Base-by-base conservation (phyloP, 148 eudicot genomes). In the Hydrangea macrophylla region DNA sequence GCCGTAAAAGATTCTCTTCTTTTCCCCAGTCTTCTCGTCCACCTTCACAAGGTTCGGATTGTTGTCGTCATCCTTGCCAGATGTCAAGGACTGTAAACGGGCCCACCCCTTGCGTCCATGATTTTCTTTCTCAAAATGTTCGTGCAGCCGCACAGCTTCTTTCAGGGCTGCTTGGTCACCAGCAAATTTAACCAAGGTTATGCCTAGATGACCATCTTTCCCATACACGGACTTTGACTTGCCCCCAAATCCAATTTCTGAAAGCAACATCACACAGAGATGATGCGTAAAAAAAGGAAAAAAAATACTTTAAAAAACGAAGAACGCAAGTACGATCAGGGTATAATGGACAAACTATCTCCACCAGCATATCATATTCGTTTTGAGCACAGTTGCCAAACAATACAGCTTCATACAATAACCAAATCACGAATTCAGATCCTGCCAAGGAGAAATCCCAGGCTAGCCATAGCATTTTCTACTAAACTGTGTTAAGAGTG, bases 181-280 rank as follows among this genome's bases (percentile, higher is more conserved):
- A 8, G 85, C 42, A 82, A 88, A 94, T 80, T 85, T 91, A 40
- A 94, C 78, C 67, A 83, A 68, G 37, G 83, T 83, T 60, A 87
- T 66, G 60, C 97, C 97, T 45, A 77, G 69, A 84, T 90, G 98
- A 32, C 98, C 98, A 2, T 88, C 96, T 79, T 80, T 86, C 50
- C 81, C 72, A 68, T 82, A 94, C 72, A 94, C 62, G 42, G 96
- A 69, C 85, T 83, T 91, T 10, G 97, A 75, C 80, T 94, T 94
- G 75, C 92, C 97, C 74, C 73, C 51, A 55, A 88, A 85, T 60
- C 98, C 98, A 51, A 94, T 77, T 76, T 81, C 98, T 93, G 83
- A 65, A 74, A 70, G 62, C 55, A 35, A 60, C 28, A 50, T 65
- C 58, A 37, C 11, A 37, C 11, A 65, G 48, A 61, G 39, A 31